A percentile compares a stretch with the other conserved stretches of the same genome.
phyloP scores from a whole-genome alignment of 148 eudicot genomes.

The Cornus florida region DNA sequence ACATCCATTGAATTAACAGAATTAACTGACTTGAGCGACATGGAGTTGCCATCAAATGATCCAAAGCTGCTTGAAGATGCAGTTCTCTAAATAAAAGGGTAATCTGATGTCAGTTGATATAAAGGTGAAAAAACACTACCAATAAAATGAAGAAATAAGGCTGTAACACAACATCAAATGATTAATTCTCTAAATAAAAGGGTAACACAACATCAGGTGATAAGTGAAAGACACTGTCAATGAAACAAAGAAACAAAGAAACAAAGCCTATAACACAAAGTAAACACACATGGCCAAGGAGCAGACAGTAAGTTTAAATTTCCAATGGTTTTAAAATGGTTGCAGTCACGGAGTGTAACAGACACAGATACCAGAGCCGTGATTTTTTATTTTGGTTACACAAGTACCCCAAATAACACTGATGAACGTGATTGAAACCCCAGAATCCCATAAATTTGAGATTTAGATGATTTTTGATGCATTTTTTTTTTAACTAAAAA shows the following conservation, averaged over 20 bases:
- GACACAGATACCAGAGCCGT: no score
- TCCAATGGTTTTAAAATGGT: no score
- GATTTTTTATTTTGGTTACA: no score
- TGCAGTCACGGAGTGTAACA: no score
- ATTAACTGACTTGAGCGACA: constrained; percentile 47
- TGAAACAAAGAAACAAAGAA: constrained; percentile 8
- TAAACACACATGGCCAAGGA: neutral
- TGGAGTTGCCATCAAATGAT: constrained; percentile 50
- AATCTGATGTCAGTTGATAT: constrained; percentile 8
- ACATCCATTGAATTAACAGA: constrained; percentile 39
- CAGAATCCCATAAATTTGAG: no score
- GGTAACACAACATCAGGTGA: constrained; percentile 1
- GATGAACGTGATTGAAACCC: no score
- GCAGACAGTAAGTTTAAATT: no score
- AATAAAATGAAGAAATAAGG: constrained; percentile 3
- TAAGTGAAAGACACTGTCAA: neutral
- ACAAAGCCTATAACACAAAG: neutral
- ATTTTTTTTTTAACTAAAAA: no score
- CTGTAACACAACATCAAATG: constrained; percentile 6
- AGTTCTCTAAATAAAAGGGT: constrained; percentile 55
- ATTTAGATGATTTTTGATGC: no score
- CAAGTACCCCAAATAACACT: no score
- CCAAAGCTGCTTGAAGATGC: constrained; percentile 62
- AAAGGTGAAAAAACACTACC: neutral
- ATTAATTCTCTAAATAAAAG: constrained; percentile 58